Conservation (phyloP, 208 protist genomes). For the Trypanosoma theileri region DNA sequence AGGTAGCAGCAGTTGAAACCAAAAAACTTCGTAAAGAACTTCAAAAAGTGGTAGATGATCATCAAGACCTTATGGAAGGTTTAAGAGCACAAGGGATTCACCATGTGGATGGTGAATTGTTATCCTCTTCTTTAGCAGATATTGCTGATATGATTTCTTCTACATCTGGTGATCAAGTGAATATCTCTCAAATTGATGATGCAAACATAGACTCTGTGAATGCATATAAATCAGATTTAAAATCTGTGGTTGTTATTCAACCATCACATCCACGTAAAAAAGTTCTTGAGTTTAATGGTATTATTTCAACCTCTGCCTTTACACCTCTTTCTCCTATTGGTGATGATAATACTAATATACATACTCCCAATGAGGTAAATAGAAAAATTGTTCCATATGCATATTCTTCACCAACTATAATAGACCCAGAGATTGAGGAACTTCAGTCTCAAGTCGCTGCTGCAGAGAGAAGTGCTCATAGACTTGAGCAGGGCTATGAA, state of each 20-base stretch:
- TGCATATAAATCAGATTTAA: background rate
- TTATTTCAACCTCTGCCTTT: too few species aligned
- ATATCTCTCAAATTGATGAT: background rate
- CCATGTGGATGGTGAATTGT: background rate
- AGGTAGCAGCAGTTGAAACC: slow-evolving; percentile 1
- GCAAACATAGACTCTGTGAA: background rate
- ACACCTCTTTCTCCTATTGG: too few species aligned
- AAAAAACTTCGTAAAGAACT: slow-evolving; percentile 7
- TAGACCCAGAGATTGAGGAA: slow-evolving; percentile 19
- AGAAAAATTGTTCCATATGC: background rate
- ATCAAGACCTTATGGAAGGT: background rate
- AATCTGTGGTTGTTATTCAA: background rate
- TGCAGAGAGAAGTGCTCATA: slow-evolving; percentile 17
- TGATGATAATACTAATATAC: too few species aligned
- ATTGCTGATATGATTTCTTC: background rate
- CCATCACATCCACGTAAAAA: too few species aligned
- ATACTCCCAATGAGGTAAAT: too few species aligned
- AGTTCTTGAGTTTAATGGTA: too few species aligned
- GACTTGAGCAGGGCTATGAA: slow-evolving; percentile 41
- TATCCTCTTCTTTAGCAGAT: background rate
- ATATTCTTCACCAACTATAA: slow-evolving; percentile 2
- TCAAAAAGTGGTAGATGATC: background rate
- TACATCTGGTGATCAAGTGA: background rate
- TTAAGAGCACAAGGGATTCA: background rate
- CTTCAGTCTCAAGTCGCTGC: slow-evolving; percentile 15